Evolutionary conservation across 139 green algal species (phyloP).

Genomic region (Limnomonas spitsbergensis): DNA sequence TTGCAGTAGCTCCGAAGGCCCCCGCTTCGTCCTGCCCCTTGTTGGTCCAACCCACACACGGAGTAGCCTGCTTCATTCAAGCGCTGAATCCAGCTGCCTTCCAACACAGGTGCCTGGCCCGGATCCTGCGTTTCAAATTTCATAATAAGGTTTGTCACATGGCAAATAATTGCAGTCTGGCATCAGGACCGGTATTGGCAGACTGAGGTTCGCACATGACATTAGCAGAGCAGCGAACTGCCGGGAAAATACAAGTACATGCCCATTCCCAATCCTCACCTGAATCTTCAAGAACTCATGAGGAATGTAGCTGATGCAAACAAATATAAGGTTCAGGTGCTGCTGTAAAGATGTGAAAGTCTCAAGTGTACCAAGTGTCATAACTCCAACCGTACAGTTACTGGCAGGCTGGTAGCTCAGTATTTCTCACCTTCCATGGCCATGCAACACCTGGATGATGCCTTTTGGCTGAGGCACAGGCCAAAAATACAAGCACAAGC

Average conservation of each 20-base stretch:
- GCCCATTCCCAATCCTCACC: too few relatives aligned
- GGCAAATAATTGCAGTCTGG: too few relatives aligned
- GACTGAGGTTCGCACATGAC: too few relatives aligned
- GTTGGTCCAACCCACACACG: conserved; percentile 56
- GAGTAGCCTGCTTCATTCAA: conserved; percentile 53
- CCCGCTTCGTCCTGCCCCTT: conserved; percentile 7
- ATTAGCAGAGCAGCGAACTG: too few relatives aligned
- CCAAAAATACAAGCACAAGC: neutral
- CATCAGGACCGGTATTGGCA: too few relatives aligned
- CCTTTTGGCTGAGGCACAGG: neutral
- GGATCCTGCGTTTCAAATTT: conserved; percentile 2
- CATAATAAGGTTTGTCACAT: too few relatives aligned
- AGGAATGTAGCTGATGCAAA: conserved; percentile 3
- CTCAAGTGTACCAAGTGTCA: too few relatives aligned
- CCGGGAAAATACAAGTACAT: too few relatives aligned
- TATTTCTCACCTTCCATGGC: conserved; percentile 5
- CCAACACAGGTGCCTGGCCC: conserved; percentile 37
- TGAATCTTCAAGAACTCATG: neutral
- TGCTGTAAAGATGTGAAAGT: too few relatives aligned
- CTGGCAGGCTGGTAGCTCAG: too few relatives aligned
- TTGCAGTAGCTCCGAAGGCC: neutral
- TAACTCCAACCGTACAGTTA: too few relatives aligned
- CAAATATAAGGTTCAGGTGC: too few relatives aligned
- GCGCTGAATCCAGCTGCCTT: conserved; percentile 52
- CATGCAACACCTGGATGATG: neutral